Evolutionary conservation across 106 monocot genomes (phyloP), one percentile per base, ranked within the genome.

Genomic region (Xerophyta viscosa): DNA sequence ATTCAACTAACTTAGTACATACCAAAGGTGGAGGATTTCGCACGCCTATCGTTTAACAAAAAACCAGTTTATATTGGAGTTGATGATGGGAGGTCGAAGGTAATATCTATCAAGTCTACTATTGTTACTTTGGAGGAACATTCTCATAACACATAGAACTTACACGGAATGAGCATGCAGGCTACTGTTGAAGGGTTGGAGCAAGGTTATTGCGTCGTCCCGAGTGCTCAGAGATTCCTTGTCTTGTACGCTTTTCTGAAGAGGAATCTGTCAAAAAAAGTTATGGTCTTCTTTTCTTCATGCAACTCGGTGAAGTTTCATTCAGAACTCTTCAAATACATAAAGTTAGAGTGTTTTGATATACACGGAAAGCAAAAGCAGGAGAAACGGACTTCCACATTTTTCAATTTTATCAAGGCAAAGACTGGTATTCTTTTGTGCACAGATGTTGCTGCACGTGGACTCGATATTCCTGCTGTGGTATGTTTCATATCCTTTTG

Each of bases 271-370:
- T 68, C 74, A 26, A 84, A 83, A 59, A 94, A 88, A 77, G 58
- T 87, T 24, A 88, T 94, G 88, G 84, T 94, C 29, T 94, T 94
- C 72, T 88, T 94, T 70, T 94, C 94, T n/a, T 88, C 94, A 1
- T 84, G 94, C 53, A 72, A 84, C 29, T 87, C 94, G 6, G 94
- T 94, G 51, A 88, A 88, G 63, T 88, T 60, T 53, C 83, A 94
- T 23, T 54, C 88, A 14, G 94, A 88, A 17, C 88, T 94, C 71
- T 69, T 94, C 22, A 71, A 61, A 65, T 88, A 73, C 46, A 72
- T 88, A 55, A 60, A 81, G 27, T 44, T 94, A 13, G 78, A 81
- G 23, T 88, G 88, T 68, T 53, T 58, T 45, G 87, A 94, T 66
- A 94, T 94, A 17, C 87, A 88, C 67, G 94, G 94, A 47, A 84